A percentile compares a stretch with the other conserved stretches of the same genome.
phyloP scores from a whole-genome alignment of 2,329 filamentous ascomycete species.

The Catunica adiposa region DNA sequence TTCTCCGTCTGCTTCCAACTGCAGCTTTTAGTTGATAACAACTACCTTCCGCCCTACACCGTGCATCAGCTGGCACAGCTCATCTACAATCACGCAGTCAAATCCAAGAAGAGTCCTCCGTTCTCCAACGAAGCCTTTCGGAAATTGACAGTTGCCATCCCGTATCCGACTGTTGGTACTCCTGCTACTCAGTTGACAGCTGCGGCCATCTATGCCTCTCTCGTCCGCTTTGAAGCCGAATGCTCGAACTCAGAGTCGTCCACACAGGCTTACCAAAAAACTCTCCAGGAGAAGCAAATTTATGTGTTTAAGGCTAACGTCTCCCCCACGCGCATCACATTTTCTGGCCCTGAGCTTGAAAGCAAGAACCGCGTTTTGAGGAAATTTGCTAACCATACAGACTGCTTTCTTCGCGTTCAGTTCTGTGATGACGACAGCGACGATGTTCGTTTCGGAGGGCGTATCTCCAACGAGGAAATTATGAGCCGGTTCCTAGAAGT shows the following conservation, averaged over 20 bases:
- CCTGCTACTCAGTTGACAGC: slow-evolving; percentile 28
- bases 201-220: slow-evolving; percentile 24
- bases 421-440: slow-evolving; percentile 61
- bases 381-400: slow-evolving; percentile 40
- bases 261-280: slow-evolving; percentile 14
- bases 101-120: slow-evolving; percentile 19
- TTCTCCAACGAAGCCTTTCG: slow-evolving; percentile 39
- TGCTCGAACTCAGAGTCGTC: slow-evolving; percentile 12
- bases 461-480: slow-evolving; percentile 29
- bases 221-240: slow-evolving; percentile 16
- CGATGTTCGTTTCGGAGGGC: slow-evolving; percentile 33
- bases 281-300: slow-evolving; percentile 6
- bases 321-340: slow-evolving; percentile 40
- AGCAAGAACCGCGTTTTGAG: slow-evolving; percentile 55
- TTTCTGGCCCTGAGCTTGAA: slow-evolving; percentile 48
- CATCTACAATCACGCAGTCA: slow-evolving; percentile 19
- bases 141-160: slow-evolving; percentile 34
- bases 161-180: slow-evolving; percentile 35
- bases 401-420: slow-evolving; percentile 52
- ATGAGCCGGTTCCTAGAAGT: slow-evolving; percentile 44
- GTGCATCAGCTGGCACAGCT: too few relatives aligned
- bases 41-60: slow-evolving; percentile 39
- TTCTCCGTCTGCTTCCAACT: slow-evolving; percentile 46
- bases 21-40: slow-evolving; percentile 45
- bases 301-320: slow-evolving; percentile 26